Conservation (phyloP, 495 filamentous ascomycete genomes). For the Aspergillus bridgeri region DNA sequence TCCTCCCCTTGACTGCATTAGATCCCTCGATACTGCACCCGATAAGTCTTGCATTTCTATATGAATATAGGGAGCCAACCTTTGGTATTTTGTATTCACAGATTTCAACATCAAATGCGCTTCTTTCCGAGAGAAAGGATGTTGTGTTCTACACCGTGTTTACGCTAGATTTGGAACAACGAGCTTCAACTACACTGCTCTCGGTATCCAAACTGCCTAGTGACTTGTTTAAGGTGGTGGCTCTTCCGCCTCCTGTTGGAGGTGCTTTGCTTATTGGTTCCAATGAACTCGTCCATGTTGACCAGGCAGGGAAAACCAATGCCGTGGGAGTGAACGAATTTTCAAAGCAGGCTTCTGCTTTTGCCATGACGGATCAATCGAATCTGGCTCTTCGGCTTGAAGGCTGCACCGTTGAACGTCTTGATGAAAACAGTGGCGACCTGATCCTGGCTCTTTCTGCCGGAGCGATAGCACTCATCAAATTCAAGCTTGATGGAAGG, state of each 20-base stretch:
- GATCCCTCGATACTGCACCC: slow-evolving; percentile 84
- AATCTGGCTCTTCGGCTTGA: slow-evolving; percentile 78
- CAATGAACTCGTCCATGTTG: slow-evolving; percentile 92
- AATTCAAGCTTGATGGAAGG: slow-evolving; percentile 86
- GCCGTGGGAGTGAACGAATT: slow-evolving; percentile 94
- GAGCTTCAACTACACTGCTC: slow-evolving; percentile 87
- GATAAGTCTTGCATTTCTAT: slow-evolving; percentile 86
- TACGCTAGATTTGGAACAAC: slow-evolving; percentile 90
- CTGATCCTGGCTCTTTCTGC: slow-evolving; percentile 77
- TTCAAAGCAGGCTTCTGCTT: slow-evolving; percentile 71
- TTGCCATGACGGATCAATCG: slow-evolving; percentile 79
- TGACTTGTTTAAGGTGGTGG: slow-evolving; percentile 80
- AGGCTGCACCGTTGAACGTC: slow-evolving; percentile 70
- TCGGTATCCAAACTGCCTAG: slow-evolving; percentile 82
- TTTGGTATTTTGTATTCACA: slow-evolving; percentile 89
- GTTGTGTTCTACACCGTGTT: slow-evolving; percentile 86
- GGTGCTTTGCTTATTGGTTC: slow-evolving; percentile 81
- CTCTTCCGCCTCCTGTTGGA: slow-evolving; percentile 81
- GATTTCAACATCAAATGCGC: slow-evolving; percentile 62
- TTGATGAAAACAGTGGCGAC: slow-evolving; percentile 72
- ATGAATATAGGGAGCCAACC: slow-evolving; percentile 96
- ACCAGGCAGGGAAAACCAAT: slow-evolving; percentile 90
- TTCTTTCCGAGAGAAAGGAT: slow-evolving; percentile 77
- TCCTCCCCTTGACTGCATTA: slow-evolving; percentile 77
- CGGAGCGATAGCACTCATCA: slow-evolving; percentile 71